Evolutionary conservation across 2,329 filamentous ascomycete species (phyloP).

Genomic region (Aquanectria penicillioides): DNA sequence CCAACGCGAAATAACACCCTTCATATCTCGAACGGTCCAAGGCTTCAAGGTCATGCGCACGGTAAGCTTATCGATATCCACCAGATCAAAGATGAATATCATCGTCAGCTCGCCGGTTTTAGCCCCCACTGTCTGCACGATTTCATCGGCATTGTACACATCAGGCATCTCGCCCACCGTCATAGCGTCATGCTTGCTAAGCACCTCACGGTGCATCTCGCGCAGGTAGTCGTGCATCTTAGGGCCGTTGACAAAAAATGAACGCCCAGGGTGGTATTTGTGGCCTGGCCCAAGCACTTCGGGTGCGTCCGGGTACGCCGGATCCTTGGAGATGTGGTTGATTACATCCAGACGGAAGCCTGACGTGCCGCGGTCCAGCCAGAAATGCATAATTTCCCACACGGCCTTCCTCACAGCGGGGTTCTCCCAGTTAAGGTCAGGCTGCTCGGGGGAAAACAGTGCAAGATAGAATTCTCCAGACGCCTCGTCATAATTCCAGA

Average conservation of each 20-base stretch:
- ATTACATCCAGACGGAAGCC: slow-evolving; percentile 76
- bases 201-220: slow-evolving; percentile 65
- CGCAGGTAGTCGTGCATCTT: slow-evolving; percentile 69
- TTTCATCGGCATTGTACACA: slow-evolving; percentile 50
- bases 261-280: slow-evolving; percentile 55
- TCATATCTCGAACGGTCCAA: slow-evolving; percentile 31
- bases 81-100: too few relatives aligned
- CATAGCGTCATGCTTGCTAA: slow-evolving; percentile 64
- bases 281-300: slow-evolving; percentile 50
- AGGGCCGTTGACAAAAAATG: slow-evolving; percentile 66
- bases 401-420: slow-evolving; percentile 71
- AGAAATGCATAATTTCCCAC: slow-evolving; percentile 71
- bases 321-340: slow-evolving; percentile 71
- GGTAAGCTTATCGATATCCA: too few relatives aligned
- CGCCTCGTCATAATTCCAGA: slow-evolving; percentile 37
- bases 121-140: neutral
- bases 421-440: slow-evolving; percentile 83
- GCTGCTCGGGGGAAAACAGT: slow-evolving; percentile 75
- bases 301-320: slow-evolving; percentile 63
- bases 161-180: slow-evolving; percentile 73
- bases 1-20: slow-evolving; percentile 50
- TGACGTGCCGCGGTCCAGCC: slow-evolving; percentile 74
- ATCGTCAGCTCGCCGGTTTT: slow-evolving; percentile 21
- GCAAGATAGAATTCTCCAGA: slow-evolving; percentile 77
- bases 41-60: too few relatives aligned